Evolutionary conservation across 768 basidiomycete genomes (phyloP).

Genomic region (Leucocoprinus leucothites): DNA sequence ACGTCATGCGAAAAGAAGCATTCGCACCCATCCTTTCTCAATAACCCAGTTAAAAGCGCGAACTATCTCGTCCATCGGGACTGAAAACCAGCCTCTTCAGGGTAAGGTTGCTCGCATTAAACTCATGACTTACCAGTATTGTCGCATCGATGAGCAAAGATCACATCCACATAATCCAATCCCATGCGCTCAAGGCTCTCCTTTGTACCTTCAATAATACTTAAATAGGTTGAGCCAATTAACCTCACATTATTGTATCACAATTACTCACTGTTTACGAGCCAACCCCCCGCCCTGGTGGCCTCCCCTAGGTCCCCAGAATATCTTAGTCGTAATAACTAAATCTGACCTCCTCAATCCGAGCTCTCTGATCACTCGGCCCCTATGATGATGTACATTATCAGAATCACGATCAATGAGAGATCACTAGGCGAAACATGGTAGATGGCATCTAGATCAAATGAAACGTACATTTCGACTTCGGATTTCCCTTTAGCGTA

Average conservation of each 20-base stretch:
- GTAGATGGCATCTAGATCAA: not conserved
- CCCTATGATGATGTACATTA: conserved; percentile 29
- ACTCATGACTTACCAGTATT: conserved; percentile 35
- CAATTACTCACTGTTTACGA: conserved; percentile 50
- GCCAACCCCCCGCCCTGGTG: conserved; percentile 57
- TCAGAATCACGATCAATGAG: not conserved
- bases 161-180: conserved; percentile 73
- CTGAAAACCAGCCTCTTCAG: conserved; percentile 19
- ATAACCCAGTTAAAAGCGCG: conserved; percentile 81
- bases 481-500: conserved; percentile 70
- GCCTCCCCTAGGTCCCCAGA: conserved; percentile 64
- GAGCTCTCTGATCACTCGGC: conserved; percentile 74
- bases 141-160: conserved; percentile 71
- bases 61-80: conserved; percentile 75
- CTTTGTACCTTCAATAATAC: conserved; percentile 74
- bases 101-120: not conserved
- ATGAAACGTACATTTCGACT: conserved; percentile 55
- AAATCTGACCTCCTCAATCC: conserved; percentile 63
- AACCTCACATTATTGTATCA: not conserved
- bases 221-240: conserved; percentile 23
- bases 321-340: conserved; percentile 79
- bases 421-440: not conserved
- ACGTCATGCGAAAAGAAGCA: conserved; percentile 7
- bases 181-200: conserved; percentile 65
- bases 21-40: conserved; percentile 59